Conservation (phyloP, 352 stramenopile species). For the Phytophthora meadii region DNA sequence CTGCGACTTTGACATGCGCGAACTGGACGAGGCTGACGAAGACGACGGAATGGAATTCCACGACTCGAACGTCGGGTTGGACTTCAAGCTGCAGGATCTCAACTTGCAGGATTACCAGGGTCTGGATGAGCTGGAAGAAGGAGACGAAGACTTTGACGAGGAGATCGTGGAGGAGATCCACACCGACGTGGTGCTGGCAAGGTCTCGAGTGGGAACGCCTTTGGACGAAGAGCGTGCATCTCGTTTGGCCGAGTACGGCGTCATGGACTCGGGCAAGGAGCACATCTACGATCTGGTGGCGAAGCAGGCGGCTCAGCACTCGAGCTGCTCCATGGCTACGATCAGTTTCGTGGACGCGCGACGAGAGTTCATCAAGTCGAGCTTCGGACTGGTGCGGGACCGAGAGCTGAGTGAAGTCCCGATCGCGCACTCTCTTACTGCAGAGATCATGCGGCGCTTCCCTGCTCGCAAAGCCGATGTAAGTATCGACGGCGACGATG, state of each 20-base stretch:
- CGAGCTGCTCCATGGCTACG: slow-evolving; percentile 57
- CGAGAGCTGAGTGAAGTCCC: slow-evolving; percentile 47
- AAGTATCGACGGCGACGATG: slow-evolving; percentile 34
- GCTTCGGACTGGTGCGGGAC: slow-evolving; percentile 46
- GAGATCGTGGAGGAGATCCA: slow-evolving; percentile 60
- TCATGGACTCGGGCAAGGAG: slow-evolving; percentile 64
- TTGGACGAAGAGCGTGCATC: slow-evolving; percentile 49
- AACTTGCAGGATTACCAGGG: slow-evolving; percentile 53
- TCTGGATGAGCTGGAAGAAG: slow-evolving; percentile 46
- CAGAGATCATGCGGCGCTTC: slow-evolving; percentile 62
- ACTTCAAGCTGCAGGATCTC: slow-evolving; percentile 49
- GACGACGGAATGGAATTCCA: slow-evolving; percentile 50
- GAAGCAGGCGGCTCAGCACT: slow-evolving; percentile 58
- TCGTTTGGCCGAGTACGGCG: slow-evolving; percentile 55
- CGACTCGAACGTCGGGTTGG: slow-evolving; percentile 48
- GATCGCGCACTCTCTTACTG: slow-evolving; percentile 63
- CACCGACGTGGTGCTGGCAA: slow-evolving; percentile 32
- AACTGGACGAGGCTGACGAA: slow-evolving; percentile 35
- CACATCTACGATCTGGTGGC: slow-evolving; percentile 64
- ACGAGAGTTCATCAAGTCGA: slow-evolving; percentile 67
- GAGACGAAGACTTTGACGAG: slow-evolving; percentile 54
- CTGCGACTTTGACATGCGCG: slow-evolving; percentile 34
- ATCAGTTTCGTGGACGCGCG: slow-evolving; percentile 71
- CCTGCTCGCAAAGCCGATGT: slow-evolving; percentile 27
- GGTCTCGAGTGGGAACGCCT: slow-evolving; percentile 16